Conservation (phyloP, 1,284 basidiomycete species). For the Puccinia brachypodii region DNA sequence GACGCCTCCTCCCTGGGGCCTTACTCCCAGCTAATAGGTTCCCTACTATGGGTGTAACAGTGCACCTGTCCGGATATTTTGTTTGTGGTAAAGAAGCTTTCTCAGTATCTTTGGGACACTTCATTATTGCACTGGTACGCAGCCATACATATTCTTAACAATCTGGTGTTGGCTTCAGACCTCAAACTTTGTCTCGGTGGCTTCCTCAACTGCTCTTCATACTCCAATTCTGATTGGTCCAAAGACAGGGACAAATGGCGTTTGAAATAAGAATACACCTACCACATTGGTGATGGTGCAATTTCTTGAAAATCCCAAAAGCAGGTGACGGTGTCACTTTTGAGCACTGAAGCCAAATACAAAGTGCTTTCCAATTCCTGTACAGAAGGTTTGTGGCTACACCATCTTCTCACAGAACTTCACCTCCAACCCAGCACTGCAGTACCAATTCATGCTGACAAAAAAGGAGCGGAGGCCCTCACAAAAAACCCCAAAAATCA, state of each 20-base stretch:
- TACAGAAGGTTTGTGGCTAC: conserved; percentile 2
- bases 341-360: not conserved
- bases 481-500: conserved; percentile 1
- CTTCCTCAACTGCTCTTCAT: not conserved
- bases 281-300: not conserved
- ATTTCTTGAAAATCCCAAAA: conserved; percentile 6
- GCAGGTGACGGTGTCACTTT: not conserved
- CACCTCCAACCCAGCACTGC: not conserved
- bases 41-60: not conserved
- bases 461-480: conserved; percentile 8
- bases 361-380: conserved; percentile 8
- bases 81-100: not conserved
- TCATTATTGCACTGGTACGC: not conserved
- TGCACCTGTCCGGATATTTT: not conserved
- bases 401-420: conserved; percentile 4
- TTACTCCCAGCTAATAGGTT: not conserved
- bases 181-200: not conserved
- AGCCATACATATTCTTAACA: not conserved
- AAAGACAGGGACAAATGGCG: not conserved
- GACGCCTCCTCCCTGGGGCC: not conserved
- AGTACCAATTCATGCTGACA: not conserved
- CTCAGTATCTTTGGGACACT: not conserved
- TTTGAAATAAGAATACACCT: not conserved
- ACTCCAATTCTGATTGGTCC: conserved; percentile 1
- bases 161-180: not conserved